A percentile compares a stretch with the other conserved stretches of the same genome.
These are phyloP conservation scores for Cyclocybe aegerita DNA, from an alignment of 768 basidiomycete genomes.

Conservation along the genomic window DNA sequence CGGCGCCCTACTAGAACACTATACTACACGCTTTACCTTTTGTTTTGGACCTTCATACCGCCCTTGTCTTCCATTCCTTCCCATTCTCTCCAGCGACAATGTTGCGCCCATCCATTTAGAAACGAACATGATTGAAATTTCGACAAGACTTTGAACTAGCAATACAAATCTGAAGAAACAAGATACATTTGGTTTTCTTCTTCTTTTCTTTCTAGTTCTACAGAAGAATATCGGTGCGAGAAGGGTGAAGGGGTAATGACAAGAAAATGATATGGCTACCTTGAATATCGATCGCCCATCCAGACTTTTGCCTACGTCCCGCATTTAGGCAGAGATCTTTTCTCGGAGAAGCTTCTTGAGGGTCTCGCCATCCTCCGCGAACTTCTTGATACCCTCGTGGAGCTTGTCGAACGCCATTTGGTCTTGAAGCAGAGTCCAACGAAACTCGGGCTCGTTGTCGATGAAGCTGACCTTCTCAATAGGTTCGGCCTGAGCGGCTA, in stretches of 20 bases:
- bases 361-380: slow-evolving; percentile 91
- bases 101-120: too few relatives aligned
- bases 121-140: not conserved
- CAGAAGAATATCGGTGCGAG: not conserved
- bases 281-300: too few relatives aligned
- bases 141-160: not conserved
- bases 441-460: slow-evolving; percentile 95
- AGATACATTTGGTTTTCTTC: not conserved
- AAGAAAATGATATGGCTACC: not conserved
- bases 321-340: slow-evolving; percentile 54
- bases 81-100: too few relatives aligned
- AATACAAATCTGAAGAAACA: slow-evolving; percentile 1
- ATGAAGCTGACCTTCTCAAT: slow-evolving; percentile 82
- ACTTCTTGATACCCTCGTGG: slow-evolving; percentile 98
- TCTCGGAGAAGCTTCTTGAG: slow-evolving; percentile 80
- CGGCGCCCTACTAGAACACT: too few relatives aligned
- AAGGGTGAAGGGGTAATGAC: not conserved
- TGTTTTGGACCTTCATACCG: too few relatives aligned
- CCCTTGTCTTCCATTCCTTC: too few relatives aligned
- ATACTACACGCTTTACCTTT: too few relatives aligned
- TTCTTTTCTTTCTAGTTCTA: slow-evolving; percentile 16
- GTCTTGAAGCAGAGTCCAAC: slow-evolving; percentile 90
- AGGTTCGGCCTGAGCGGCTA: slow-evolving; percentile 56
- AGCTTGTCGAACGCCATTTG: slow-evolving; percentile 99
- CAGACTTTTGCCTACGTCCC: not conserved